Conservation (phyloP, 805 yeast genomes). For the Candida khao-thaluensis region DNA sequence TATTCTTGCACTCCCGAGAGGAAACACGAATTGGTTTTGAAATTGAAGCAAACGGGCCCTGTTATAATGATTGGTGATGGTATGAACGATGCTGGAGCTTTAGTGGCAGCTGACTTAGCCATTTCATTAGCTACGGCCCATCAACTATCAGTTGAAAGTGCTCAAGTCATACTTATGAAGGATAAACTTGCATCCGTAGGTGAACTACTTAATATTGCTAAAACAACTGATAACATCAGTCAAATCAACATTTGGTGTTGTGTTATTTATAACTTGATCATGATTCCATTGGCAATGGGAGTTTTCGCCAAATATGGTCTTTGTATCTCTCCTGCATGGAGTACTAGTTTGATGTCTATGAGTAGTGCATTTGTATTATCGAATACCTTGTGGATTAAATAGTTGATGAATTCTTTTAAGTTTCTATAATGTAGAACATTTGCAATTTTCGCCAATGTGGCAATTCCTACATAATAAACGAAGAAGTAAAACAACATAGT, state of each 20-base stretch:
- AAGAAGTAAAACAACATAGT: too few species aligned
- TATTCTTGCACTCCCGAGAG: conserved; percentile 10
- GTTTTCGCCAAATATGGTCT: conserved; percentile 3
- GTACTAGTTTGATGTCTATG: conserved; percentile 11
- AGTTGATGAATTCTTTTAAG: too few species aligned
- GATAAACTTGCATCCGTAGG: conserved; percentile 5
- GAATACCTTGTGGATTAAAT: conserved; percentile 9
- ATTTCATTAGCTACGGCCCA: conserved; percentile 11
- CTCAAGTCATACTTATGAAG: conserved; percentile 10
- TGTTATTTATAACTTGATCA: conserved; percentile 9
- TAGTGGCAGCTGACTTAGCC: conserved; percentile 8
- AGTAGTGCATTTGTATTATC: conserved; percentile 10
- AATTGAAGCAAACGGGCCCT: conserved; percentile 6
- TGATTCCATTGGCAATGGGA: conserved; percentile 13
- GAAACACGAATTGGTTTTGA: conserved; percentile 5
- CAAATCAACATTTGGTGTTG: conserved; percentile 10
- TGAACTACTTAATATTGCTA: conserved; percentile 5
- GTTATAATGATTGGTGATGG: conserved; percentile 12
- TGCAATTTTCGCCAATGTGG: too few species aligned
- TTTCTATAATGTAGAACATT: too few species aligned
- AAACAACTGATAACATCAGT: conserved; percentile 5
- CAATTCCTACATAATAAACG: too few species aligned
- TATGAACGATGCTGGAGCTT: conserved; percentile 12
- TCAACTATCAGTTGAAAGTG: conserved; percentile 11
- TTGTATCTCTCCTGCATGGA: conserved; percentile 9